phyloP scores from a whole-genome alignment of 202 grass and related monocot genomes.

The Schoenoplectus tabernaemontani region DNA sequence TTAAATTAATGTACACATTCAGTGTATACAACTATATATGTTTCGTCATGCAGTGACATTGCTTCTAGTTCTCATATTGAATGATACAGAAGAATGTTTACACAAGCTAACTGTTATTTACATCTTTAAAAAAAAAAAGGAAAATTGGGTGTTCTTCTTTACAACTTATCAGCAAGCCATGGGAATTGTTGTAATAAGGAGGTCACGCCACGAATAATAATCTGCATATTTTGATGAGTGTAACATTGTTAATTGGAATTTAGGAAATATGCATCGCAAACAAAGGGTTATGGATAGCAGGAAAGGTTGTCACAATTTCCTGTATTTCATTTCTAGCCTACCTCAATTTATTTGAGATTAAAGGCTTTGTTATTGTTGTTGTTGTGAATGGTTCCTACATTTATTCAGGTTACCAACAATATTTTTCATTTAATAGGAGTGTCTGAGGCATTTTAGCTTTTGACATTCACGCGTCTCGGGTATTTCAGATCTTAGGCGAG shows the following conservation, averaged over 20 bases:
- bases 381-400: too few relatives aligned
- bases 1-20: not conserved
- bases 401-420: too few relatives aligned
- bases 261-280: not conserved
- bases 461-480: not conserved
- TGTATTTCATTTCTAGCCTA: too few relatives aligned
- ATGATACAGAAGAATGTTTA: not conserved
- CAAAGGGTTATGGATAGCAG: too few relatives aligned
- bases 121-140: not conserved
- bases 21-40: not conserved
- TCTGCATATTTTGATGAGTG: slow-evolving; percentile 26
- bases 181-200: slow-evolving; percentile 73
- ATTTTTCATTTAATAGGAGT: not conserved
- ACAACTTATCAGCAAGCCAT: slow-evolving; percentile 36
- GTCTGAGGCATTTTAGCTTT: not conserved
- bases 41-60: not conserved
- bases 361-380: too few relatives aligned
- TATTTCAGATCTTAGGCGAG: not conserved
- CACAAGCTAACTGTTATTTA: not conserved
- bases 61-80: not conserved
- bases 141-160: not conserved
- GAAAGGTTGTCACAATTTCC: too few relatives aligned
- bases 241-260: not conserved
- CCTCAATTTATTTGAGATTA: too few relatives aligned
- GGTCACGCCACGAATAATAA: slow-evolving; percentile 58